Base-by-base conservation (phyloP, 1,284 basidiomycete genomes). In the Microstroma glucosiphilum region DNA sequence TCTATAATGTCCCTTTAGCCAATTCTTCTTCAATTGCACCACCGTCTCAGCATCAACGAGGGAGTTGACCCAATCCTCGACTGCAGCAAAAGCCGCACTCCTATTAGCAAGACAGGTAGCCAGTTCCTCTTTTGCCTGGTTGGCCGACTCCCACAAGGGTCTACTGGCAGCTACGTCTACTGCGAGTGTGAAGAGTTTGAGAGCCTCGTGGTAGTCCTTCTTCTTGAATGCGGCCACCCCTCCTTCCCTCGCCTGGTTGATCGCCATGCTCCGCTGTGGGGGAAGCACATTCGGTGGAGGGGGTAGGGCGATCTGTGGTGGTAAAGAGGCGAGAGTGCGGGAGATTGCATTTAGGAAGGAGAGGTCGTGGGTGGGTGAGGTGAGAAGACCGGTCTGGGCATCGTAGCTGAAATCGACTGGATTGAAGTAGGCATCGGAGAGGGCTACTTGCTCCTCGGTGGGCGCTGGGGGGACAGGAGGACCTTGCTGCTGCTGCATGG, bases 1-100 rank as follows among this genome's bases (percentile, higher is more conserved):
- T 68, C 94, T 84, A 83, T 94, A 96, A 79, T 97, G 91, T 0
- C 92, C 94, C 79, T 97, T 97, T 71, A 88, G 86, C 94, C 94
- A 98, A 30, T 87, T 87, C 62, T 88, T 84, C 78, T 91, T 90
- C 60, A 96, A 82, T 68, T 86, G 81, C 53, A 94, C 88, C 69
- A 96, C 92, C 1, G 88, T 87, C 66, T 97, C 92, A 0, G 93
- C 92, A 76, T 98, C 94, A 23, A 88, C 88, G 7, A 96, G 82
- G 1, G 93, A 91, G 56, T 87, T 86, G 60, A 92, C 83, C 79
- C 84, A 87, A 68, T 93, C 90, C 7, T 86, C 86, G 1, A 85
- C 82, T 65, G 89, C 89, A 58, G 86, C 85, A 80, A 88, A 89
- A 1, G 92, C 89, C 0, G 92, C 91, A 6, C 89, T 90, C 58